Conservation (phyloP, 2,329 filamentous ascomycete species). For the Claviceps africana region DNA sequence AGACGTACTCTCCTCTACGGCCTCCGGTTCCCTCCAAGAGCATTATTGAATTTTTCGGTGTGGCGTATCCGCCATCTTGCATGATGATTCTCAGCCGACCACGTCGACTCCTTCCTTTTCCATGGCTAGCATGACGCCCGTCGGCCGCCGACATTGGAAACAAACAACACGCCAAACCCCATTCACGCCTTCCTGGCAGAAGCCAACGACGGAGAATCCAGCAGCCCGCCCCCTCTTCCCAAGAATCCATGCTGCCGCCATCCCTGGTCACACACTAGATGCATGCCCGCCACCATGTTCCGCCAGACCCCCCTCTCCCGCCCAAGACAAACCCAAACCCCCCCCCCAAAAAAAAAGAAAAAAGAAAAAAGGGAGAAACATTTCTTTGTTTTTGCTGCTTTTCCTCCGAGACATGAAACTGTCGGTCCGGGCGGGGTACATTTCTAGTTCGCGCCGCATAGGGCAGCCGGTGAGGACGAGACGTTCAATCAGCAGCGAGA, state of each 20-base stretch:
- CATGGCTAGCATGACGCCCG: no score
- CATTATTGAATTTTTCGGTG: neutral
- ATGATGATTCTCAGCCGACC: neutral
- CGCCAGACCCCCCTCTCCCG: no score
- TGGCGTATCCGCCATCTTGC: neutral
- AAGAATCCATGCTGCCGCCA: neutral
- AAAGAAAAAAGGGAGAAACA: no score
- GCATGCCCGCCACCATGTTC: neutral
- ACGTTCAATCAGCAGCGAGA: neutral
- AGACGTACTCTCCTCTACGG: neutral
- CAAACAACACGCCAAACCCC: neutral
- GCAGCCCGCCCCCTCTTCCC: neutral
- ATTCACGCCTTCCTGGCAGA: neutral
- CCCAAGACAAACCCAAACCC: no score
- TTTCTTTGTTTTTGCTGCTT: neutral
- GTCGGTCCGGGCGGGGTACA: neutral
- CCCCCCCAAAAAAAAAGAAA: no score
- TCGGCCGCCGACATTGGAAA: neutral
- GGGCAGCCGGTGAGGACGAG: neutral
- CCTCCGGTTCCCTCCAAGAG: neutral
- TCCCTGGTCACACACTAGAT: neutral
- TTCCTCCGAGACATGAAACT: neutral
- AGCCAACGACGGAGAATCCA: neutral
- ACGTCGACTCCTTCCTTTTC: neutral
- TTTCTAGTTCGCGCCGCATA: neutral